Base-by-base conservation (phyloP, 345 rosid species). In the Salix purpurea region DNA sequence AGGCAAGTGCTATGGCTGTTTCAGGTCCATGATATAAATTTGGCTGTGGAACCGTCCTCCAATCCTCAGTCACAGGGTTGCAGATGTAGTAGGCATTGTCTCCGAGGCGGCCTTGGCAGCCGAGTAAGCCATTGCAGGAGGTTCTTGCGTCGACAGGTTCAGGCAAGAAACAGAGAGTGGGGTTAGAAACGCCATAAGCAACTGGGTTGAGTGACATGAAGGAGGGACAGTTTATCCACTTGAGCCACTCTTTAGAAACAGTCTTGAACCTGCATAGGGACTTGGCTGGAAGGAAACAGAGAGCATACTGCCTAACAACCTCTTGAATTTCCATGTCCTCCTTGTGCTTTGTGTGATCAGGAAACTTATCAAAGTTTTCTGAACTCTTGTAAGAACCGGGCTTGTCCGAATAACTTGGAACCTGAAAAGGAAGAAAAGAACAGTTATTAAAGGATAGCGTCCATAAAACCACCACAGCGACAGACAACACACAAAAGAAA, bases 221-320 rank as follows among this genome's bases (percentile, higher is more conserved):
- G 65, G 77, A 73, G 6, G 89, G 87, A 80, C 30, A 6, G 39
- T 16, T 37, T 32, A 88, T 80, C 84, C 85, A 77, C 58, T 0
- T 13, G 32, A 80, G 42, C 90, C 89, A 88, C 23, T 76, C 81
- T 71, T 71, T 86, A 24, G 85, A 86, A 61, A 88, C 87, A 34
- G 83, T 64, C 69, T 65, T 84, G 82, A 78, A 76, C 72, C 83
- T 83, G 85, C 76, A 79, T 2, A 86, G 77, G 0, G 89, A 83
- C 77, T 86, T 86, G 19, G 87, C 90, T 0, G 90, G 87, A 24
- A 88, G 86, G 72, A 78, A 78, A 48, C 73, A 74, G 50, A 88
- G 87, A 74, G 54, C 84, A 61, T 70, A 64, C 54, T 48, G 46
- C 74, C 71, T 84, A 19, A 81, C 67, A 10, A 79, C 60, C 19